A percentile compares a stretch with the other conserved stretches of the same genome.
Conservation (phyloP, 768 basidiomycete species). For the Fomitopsis serialis region DNA sequence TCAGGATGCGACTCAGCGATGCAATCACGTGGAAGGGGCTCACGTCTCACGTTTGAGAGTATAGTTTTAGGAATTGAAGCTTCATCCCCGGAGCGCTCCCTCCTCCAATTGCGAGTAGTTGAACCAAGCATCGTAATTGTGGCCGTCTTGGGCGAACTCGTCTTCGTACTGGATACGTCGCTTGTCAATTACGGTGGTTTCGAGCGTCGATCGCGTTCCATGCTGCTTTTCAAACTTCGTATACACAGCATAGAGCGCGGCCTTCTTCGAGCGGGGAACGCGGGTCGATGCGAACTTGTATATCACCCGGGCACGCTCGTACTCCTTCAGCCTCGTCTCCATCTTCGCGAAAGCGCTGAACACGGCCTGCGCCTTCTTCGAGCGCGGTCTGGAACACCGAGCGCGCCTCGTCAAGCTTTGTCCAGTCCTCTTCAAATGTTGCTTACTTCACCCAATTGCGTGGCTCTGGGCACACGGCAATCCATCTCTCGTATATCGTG, state of each 20-base stretch:
- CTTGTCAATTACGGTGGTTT: constrained; percentile 94
- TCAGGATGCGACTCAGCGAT: too few species aligned
- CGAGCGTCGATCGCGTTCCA: constrained; percentile 81
- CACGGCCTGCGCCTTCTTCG: constrained; percentile 80
- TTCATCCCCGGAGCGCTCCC: constrained; percentile 72
- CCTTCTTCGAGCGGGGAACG: constrained; percentile 89
- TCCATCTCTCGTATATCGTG: constrained; percentile 88
- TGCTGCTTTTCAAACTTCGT: constrained; percentile 98
- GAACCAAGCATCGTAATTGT: constrained; percentile 98
- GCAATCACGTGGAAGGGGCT: too few species aligned
- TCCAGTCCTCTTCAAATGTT: constrained; percentile 59
- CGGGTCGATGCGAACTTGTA: constrained; percentile 99
- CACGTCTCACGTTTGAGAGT: too few species aligned
- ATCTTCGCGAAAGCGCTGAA: constrained; percentile 94
- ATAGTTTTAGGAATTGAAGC: too few species aligned
- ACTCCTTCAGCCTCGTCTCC: constrained; percentile 95
- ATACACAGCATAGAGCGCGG: constrained; percentile 84
- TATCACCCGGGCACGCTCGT: constrained; percentile 92
- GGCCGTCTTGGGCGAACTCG: constrained; percentile 83
- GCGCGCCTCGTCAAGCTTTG: constrained; percentile 54
- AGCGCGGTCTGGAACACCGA: constrained; percentile 64
- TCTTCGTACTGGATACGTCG: constrained; percentile 99
- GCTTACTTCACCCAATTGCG: constrained; percentile 64
- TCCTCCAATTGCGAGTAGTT: constrained; percentile 97
- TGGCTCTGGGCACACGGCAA: constrained; percentile 63